Evolutionary conservation across 2,329 filamentous ascomycete species (phyloP).

Genomic region (Immersiporthe knoxdaviesiana): DNA sequence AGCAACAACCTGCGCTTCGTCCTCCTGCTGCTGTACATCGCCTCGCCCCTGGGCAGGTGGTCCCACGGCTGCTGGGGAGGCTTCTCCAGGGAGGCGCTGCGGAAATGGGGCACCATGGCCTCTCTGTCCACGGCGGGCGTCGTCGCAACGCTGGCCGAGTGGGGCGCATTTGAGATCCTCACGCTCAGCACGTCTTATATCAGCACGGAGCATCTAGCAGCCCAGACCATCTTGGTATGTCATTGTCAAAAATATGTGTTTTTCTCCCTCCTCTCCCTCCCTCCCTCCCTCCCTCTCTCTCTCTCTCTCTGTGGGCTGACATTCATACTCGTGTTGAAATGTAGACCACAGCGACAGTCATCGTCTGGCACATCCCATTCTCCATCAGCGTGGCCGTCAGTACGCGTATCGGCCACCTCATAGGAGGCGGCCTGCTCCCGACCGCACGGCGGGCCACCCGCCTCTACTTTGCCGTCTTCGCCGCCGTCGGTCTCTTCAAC

Average conservation of each 20-base stretch:
- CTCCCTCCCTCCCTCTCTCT: too few relatives aligned
- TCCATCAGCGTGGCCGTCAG: constrained; percentile 46
- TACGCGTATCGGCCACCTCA: constrained; percentile 47
- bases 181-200: constrained; percentile 51
- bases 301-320: not conserved
- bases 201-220: constrained; percentile 46
- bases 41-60: constrained; percentile 45
- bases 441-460: constrained; percentile 39
- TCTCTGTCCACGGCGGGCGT: constrained; percentile 44
- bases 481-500: constrained; percentile 40
- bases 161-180: constrained; percentile 48
- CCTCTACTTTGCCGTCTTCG: constrained; percentile 41
- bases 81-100: constrained; percentile 39
- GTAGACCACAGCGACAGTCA: constrained; percentile 43
- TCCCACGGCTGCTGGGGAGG: constrained; percentile 50
- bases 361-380: constrained; percentile 49
- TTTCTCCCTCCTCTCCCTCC: not conserved
- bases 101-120: constrained; percentile 45
- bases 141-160: constrained; percentile 46
- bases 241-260: not conserved
- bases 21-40: constrained; percentile 50
- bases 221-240: constrained; percentile 44
- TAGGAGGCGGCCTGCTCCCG: constrained; percentile 42
- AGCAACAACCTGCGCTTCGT: constrained; percentile 53
- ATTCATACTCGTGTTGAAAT: not conserved